Conservation (phyloP, 2,329 filamentous ascomycete genomes). For the Diaporthe ampelina region DNA sequence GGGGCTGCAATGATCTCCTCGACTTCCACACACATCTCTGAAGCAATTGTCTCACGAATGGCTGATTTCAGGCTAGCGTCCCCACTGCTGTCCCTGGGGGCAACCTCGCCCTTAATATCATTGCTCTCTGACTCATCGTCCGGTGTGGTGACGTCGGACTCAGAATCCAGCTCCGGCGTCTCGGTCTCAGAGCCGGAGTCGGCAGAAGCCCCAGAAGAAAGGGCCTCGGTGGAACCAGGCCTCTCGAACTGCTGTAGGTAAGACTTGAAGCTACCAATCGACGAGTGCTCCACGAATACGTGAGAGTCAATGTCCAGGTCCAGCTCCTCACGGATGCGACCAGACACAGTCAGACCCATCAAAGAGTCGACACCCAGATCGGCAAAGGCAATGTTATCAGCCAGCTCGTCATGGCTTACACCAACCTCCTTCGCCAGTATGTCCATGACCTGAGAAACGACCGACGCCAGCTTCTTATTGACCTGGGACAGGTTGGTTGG, state of each 20-base stretch:
- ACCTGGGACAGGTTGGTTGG: slow-evolving; percentile 62
- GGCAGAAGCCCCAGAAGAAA: slow-evolving; percentile 49
- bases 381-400: slow-evolving; percentile 67
- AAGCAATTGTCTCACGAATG: slow-evolving; percentile 77
- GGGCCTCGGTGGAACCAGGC: slow-evolving; percentile 46
- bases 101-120: slow-evolving; percentile 58
- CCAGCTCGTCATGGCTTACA: slow-evolving; percentile 67
- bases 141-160: slow-evolving; percentile 67
- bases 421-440: slow-evolving; percentile 71
- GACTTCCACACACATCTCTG: slow-evolving; percentile 79
- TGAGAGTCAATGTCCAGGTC: slow-evolving; percentile 67
- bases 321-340: slow-evolving; percentile 70
- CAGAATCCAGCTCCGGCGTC: slow-evolving; percentile 49
- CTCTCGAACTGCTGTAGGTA: slow-evolving; percentile 58
- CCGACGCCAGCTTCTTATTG: slow-evolving; percentile 64
- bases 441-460: slow-evolving; percentile 62
- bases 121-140: slow-evolving; percentile 66
- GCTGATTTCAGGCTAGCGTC: slow-evolving; percentile 61
- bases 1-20: slow-evolving; percentile 70
- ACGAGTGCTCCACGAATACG: slow-evolving; percentile 67
- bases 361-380: slow-evolving; percentile 74
- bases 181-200: slow-evolving; percentile 50
- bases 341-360: slow-evolving; percentile 71
- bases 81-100: slow-evolving; percentile 49
- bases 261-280: slow-evolving; percentile 66